Base-by-base conservation (phyloP, 768 basidiomycete genomes). In the Suillus clintonianus region DNA sequence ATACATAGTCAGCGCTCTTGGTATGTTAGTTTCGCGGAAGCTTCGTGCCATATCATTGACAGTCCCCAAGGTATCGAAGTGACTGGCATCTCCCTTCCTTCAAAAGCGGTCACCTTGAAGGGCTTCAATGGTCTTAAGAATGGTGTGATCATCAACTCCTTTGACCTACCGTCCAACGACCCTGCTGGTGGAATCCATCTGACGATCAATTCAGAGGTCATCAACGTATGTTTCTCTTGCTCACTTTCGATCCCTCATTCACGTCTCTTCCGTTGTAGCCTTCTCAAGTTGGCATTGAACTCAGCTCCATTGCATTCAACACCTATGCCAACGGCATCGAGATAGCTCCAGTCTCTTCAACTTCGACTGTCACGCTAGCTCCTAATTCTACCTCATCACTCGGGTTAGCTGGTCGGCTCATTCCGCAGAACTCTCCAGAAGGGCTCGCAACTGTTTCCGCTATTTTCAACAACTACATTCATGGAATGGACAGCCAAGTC, bases 381-480 rank as follows among this genome's bases (percentile, higher is more conserved):
- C 89, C 90, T 41, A 78, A 76, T 42, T 77, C 84, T 11, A 85
- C 83, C 0, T 80, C 86, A 3, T 61, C 80, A 2, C 75, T 91
- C 9, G 79, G 84, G 9, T 79, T 91, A 42, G 78, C 76, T 19
- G 90, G 90, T 37, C 85, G 89, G 11, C 81, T 92, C 41, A 71
- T 92, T 43, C 88, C 88, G 1, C 90, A 92, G 68, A 76, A 68
- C 39, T 80, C 81, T 14, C 53, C 77, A 5, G 76, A 79, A 42
- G 90, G 86, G 0, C 81, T 90, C 45, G 80, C 80, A 1, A 79
- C 79, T 1, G 85, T 92, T 8, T 90, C 89, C 0, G 71, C 76
- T 13, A 79, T 92, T 37, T 92, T 92, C 78, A 91, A 89, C 66
- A 85, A 83, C 57, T 92, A 89, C 70, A 81, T 92, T 0, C 86